phyloP scores from a whole-genome alignment of 345 rosid species.

The Euphorbia pulcherrima region DNA sequence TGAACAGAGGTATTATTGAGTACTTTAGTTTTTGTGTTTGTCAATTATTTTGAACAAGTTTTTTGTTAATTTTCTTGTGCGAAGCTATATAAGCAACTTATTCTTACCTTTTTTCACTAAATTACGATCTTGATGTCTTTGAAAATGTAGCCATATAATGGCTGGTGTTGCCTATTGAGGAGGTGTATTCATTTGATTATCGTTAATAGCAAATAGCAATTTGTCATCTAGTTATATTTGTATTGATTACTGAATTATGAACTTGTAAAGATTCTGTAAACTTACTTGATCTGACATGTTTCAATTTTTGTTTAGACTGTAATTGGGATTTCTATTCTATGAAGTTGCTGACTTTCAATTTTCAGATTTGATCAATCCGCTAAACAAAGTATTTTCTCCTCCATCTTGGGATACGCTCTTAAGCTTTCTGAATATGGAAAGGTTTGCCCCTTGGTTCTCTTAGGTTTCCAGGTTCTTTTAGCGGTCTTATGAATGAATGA shows the following conservation, averaged over 20 bases:
- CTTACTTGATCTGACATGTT: not conserved
- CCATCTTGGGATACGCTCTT: constrained; percentile 50
- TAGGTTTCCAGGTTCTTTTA: not conserved
- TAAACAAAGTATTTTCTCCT: constrained; percentile 56
- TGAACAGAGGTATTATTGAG: constrained; percentile 54
- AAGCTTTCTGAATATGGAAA: constrained; percentile 63
- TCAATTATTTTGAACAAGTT: not conserved
- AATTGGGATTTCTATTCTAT: not conserved
- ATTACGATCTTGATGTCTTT: not conserved
- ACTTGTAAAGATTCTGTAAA: not conserved
- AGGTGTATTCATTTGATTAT: not conserved
- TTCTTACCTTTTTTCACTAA: not conserved
- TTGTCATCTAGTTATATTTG: not conserved
- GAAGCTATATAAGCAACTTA: not conserved
- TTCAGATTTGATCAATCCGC: constrained; percentile 69
- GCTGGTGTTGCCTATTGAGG: not conserved
- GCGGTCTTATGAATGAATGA: not conserved
- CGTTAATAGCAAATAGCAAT: too few species aligned
- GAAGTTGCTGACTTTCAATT: not conserved
- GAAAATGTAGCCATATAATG: not conserved
- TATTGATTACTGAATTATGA: not conserved
- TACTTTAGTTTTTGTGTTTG: not conserved
- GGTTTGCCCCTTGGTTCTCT: constrained; percentile 40
- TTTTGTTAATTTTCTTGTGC: not conserved
- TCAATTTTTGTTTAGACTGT: not conserved